Evolutionary conservation across 768 basidiomycete genomes (phyloP), one percentile per base, ranked within the genome.

Genomic region (Lactifluus piperatus): DNA sequence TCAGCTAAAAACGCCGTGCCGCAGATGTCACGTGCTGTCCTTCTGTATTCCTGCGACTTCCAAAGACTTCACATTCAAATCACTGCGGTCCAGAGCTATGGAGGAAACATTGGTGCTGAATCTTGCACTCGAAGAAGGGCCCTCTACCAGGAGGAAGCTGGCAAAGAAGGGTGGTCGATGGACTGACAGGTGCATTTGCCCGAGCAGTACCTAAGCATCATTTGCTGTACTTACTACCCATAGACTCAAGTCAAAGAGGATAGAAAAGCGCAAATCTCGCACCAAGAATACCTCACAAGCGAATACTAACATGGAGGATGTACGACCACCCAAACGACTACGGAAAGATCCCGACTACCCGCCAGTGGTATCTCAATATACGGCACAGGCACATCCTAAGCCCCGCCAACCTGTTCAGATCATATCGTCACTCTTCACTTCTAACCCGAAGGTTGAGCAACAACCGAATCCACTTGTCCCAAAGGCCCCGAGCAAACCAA

Each of bases 401-500:
- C 51, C 57, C 24, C 63, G 54, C 53, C 63, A 39, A 29, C 49
- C 55, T 13, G 10, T 49, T 8, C 62, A 65, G 18, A 52, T 65
- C 32, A 65, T 65, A 37, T 65, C 64, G 6, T 94, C 92, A 9
- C 77, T 95, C 8, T 95, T 95, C 74, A 83, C 90, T 3, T 88
- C 81, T 62, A 92, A 93, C 64, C 90, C 90, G 2, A 81, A 81
- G 69, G 69, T 88, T 24, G 78, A 82, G n/a, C 62, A 65, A 0
- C 79, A 79, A 16, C 68, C 66, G 24, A 65, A 65, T 47, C 56
- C 65, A 8, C 39, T 68, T 16, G 51, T 62, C 10, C 54, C 60
- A 3, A 74, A 72, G 62, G 20, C 63, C 1, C 63, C 70, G 13
- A 67, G 72, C 10, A 71, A 73, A 46, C 90, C 91, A 0, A 93